These are phyloP conservation scores for Umbelopsis ramanniana DNA, from an alignment of 192 early-diverging fungal genomes.

Conservation along the genomic window DNA sequence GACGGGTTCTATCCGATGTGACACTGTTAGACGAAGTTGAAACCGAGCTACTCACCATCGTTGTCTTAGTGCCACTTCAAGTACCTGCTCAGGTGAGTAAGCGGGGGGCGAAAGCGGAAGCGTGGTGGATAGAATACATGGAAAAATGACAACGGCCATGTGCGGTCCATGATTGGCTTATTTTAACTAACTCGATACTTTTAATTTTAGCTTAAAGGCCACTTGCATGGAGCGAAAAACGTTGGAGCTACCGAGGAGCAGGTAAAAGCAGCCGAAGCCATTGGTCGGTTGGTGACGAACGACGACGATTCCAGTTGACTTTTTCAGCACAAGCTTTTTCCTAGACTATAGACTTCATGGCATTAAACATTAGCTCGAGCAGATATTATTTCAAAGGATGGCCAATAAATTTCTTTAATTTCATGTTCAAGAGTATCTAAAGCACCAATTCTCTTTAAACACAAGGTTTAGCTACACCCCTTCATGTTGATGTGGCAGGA, in stretches of 20 bases:
- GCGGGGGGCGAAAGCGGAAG: not conserved
- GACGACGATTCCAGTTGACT: not conserved
- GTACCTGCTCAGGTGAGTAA: constrained; percentile 27
- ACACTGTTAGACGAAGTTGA: constrained; percentile 13
- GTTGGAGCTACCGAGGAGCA: constrained; percentile 27
- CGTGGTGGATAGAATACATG: not conserved
- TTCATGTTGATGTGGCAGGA: not conserved
- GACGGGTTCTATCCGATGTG: constrained; percentile 25
- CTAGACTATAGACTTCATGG: not conserved
- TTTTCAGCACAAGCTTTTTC: too few relatives aligned
- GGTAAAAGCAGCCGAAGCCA: constrained; percentile 14
- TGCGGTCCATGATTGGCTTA: not conserved
- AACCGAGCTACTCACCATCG: constrained; percentile 22
- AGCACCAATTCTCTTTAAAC: not conserved
- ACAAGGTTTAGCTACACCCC: not conserved
- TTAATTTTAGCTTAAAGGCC: constrained; percentile 23
- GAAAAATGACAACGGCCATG: too few relatives aligned
- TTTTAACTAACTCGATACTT: not conserved
- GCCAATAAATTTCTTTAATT: constrained; percentile 5
- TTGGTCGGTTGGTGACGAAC: constrained; percentile 12
- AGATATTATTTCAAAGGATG: not conserved
- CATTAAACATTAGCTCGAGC: not conserved
- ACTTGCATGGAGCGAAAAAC: constrained; percentile 27
- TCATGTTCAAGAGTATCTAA: constrained; percentile 8
- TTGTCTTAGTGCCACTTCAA: not conserved